Evolutionary conservation across 176 grass and related monocot genomes (phyloP).

Genomic region (Aegilops speltoides): DNA sequence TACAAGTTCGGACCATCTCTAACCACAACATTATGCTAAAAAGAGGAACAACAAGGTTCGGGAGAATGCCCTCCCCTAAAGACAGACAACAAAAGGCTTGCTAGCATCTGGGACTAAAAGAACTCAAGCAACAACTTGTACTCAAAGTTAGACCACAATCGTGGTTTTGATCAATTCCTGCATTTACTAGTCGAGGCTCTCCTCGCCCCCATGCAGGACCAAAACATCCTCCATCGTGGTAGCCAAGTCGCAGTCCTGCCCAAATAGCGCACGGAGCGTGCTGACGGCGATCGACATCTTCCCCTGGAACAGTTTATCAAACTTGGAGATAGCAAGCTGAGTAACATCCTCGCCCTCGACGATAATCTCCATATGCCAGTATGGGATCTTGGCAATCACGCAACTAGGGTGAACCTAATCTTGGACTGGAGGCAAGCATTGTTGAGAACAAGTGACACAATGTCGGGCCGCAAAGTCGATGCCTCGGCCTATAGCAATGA

Average conservation of each 20-base stretch:
- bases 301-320: neutral
- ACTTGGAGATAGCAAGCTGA: neutral
- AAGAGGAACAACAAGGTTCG: neutral
- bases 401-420: neutral
- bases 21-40: too few species aligned
- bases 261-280: neutral
- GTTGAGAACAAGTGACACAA: neutral
- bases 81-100: neutral
- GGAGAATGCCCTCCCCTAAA: neutral
- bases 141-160: neutral
- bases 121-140: neutral
- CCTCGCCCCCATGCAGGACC: neutral
- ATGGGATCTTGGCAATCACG: neutral
- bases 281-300: neutral
- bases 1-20: too few species aligned
- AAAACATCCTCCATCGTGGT: neutral
- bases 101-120: neutral
- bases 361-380: neutral
- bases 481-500: neutral
- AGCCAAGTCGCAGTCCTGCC: neutral
- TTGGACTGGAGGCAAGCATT: neutral
- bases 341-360: neutral
- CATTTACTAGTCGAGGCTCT: neutral
- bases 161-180: neutral
- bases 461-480: neutral